phyloP scores from a whole-genome alignment of 495 filamentous ascomycete species.

The Podospora fimiseda region DNA sequence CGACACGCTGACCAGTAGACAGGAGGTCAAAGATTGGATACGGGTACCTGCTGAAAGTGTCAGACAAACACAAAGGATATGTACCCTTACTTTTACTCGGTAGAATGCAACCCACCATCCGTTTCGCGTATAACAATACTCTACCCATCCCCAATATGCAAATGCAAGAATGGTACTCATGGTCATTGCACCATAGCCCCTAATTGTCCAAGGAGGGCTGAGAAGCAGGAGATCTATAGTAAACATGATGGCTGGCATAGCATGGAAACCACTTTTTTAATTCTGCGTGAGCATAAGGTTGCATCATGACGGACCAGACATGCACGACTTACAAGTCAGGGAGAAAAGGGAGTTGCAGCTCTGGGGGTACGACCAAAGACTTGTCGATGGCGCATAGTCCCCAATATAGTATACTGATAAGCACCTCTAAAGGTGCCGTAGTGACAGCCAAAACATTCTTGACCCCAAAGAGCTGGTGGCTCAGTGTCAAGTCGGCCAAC shows the following conservation, averaged over 20 bases:
- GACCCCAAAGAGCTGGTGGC: slow-evolving; percentile 54
- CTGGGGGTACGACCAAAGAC: slow-evolving; percentile 42
- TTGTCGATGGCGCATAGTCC: slow-evolving; percentile 62
- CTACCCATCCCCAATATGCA: slow-evolving; percentile 83
- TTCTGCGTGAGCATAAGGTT: background rate
- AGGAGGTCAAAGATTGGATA: slow-evolving; percentile 75
- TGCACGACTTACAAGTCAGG: slow-evolving; percentile 48
- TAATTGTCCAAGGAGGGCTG: slow-evolving; percentile 75
- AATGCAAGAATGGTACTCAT: slow-evolving; percentile 61
- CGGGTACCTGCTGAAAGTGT: slow-evolving; percentile 59
- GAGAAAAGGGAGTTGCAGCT: slow-evolving; percentile 36
- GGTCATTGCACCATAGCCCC: slow-evolving; percentile 51
- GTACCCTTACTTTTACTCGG: background rate
- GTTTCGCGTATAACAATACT: slow-evolving; percentile 68
- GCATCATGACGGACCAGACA: background rate
- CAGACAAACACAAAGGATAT: slow-evolving; percentile 9
- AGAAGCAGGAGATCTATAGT: slow-evolving; percentile 66
- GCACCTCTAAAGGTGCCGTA: slow-evolving; percentile 69
- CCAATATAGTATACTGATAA: slow-evolving; percentile 87
- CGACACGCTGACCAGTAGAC: slow-evolving; percentile 51
- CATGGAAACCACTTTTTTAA: slow-evolving; percentile 56
- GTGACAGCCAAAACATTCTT: slow-evolving; percentile 72
- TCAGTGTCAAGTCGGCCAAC: slow-evolving; percentile 69
- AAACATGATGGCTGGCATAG: slow-evolving; percentile 66
- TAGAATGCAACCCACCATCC: slow-evolving; percentile 52